phyloP scores from a whole-genome alignment of 345 rosid genomes.

The Camelina sativa region DNA sequence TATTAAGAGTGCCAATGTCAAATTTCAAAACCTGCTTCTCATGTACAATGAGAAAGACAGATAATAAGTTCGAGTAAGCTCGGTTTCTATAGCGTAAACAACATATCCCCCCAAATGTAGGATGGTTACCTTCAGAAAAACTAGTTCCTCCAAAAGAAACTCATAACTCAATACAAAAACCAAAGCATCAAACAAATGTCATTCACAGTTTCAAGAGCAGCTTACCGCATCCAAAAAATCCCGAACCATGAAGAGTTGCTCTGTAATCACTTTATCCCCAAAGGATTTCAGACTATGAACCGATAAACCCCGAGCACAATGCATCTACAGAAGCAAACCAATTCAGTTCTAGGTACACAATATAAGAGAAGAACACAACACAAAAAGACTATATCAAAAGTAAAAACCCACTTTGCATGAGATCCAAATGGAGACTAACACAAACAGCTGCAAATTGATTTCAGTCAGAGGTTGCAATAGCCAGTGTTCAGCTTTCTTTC shows the following conservation, averaged over 20 bases:
- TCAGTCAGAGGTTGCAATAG: conserved; percentile 63
- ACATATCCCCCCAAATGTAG: neutral
- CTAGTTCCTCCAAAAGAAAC: conserved; percentile 55
- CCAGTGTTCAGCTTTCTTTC: conserved; percentile 54
- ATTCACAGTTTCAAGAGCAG: neutral
- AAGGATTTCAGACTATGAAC: conserved; percentile 57
- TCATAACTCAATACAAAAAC: conserved; percentile 13
- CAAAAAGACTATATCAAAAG: neutral
- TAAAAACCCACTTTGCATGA: conserved; percentile 63
- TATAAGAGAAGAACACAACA: conserved; percentile 31
- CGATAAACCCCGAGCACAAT: conserved; percentile 57
- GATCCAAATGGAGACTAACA: conserved; percentile 71
- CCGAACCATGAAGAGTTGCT: conserved; percentile 66
- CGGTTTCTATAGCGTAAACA: conserved; percentile 5
- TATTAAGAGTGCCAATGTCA: conserved; percentile 65
- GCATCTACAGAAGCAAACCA: conserved; percentile 39
- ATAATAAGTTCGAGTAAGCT: conserved; percentile 7
- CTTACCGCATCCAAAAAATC: conserved; percentile 85
- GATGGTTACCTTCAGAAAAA: conserved; percentile 66
- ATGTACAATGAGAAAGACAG: conserved; percentile 13
- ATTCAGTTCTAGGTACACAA: conserved; percentile 43
- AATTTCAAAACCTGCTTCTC: conserved; percentile 57
- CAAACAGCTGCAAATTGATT: conserved; percentile 77
- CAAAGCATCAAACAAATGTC: neutral
- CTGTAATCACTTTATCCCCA: conserved; percentile 60